Evolutionary conservation across 1,284 basidiomycete species (phyloP).

Genomic region (Trametes versicolor): DNA sequence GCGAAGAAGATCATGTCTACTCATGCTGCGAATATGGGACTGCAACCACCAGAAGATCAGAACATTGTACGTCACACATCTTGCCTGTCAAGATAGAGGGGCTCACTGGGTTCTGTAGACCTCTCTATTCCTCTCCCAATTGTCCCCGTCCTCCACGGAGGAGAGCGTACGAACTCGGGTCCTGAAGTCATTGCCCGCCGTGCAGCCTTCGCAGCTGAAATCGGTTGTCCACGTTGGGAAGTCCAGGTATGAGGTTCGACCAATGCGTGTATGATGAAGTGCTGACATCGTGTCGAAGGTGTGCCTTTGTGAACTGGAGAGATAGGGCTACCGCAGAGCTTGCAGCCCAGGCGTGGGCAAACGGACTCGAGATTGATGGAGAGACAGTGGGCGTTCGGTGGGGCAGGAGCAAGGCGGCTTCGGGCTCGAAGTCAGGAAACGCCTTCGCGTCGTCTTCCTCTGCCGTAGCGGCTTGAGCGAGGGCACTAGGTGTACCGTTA

Average conservation of each 20-base stretch:
- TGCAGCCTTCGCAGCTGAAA: conserved; percentile 77
- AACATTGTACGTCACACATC: conserved; percentile 73
- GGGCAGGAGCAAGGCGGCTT: conserved; percentile 73
- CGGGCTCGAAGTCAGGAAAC: conserved; percentile 33
- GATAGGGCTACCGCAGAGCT: conserved; percentile 84
- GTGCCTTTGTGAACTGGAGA: conserved; percentile 96
- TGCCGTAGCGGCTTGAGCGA: conserved; percentile 16
- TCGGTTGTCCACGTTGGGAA: conserved; percentile 90
- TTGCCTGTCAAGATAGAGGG: conserved; percentile 1
- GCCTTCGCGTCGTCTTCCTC: conserved; percentile 18
- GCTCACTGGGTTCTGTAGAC: conserved; percentile 66
- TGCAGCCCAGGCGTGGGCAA: conserved; percentile 88
- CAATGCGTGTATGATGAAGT: conserved; percentile 5
- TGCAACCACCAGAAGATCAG: conserved; percentile 90
- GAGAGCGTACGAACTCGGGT: conserved; percentile 82
- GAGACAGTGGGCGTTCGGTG: conserved; percentile 85
- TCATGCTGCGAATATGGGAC: conserved; percentile 81
- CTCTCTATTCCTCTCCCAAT: conserved; percentile 90
- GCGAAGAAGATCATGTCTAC: conserved; percentile 86
- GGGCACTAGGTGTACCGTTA: background rate
- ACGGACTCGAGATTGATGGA: conserved; percentile 87
- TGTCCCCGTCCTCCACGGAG: conserved; percentile 82
- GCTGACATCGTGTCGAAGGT: conserved; percentile 57
- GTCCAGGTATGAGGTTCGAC: conserved; percentile 60
- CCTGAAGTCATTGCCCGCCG: conserved; percentile 73